phyloP scores from a whole-genome alignment of 2,329 filamentous ascomycete genomes.

The Colletotrichum sidae region DNA sequence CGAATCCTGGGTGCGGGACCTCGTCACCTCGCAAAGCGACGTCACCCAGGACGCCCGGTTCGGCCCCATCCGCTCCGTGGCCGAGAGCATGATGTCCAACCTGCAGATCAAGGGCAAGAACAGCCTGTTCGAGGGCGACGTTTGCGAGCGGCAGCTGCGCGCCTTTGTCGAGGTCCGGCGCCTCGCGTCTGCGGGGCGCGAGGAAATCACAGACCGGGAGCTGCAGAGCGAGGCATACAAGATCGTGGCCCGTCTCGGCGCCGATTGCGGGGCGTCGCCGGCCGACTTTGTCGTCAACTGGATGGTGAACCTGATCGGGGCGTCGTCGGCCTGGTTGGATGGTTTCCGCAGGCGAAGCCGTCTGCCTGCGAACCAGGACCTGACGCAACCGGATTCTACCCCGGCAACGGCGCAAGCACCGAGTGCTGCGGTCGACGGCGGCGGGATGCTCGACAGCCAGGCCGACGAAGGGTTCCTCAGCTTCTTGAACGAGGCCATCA shows the following conservation, averaged over 20 bases:
- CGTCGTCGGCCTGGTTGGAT: constrained; percentile 24
- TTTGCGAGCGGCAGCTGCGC: constrained; percentile 39
- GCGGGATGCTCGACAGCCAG: too few species aligned
- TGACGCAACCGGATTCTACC: too few species aligned
- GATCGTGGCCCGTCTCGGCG: constrained; percentile 30
- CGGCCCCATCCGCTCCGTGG: constrained; percentile 40
- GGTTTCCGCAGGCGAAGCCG: constrained; percentile 12
- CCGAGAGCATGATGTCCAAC: constrained; percentile 40
- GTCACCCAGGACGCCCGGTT: constrained; percentile 40
- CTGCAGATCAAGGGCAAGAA: constrained; percentile 45
- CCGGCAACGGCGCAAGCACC: too few species aligned
- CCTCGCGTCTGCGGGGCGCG: constrained; percentile 1
- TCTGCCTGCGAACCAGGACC: neutral
- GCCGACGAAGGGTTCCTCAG: too few species aligned
- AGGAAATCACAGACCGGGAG: constrained; percentile 25
- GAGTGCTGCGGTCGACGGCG: too few species aligned
- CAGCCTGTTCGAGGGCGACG: constrained; percentile 42
- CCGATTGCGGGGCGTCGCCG: constrained; percentile 23
- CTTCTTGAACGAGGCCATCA: too few species aligned
- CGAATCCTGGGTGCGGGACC: constrained; percentile 42
- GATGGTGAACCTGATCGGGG: constrained; percentile 27
- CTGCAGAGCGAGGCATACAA: constrained; percentile 39
- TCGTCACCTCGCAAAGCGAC: constrained; percentile 36
- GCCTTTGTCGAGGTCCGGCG: constrained; percentile 14
- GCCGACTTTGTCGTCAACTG: constrained; percentile 32